Percentiles rank a stretch among this genome's conserved stretches.
These are phyloP conservation scores for Fusarium devonianum DNA, from an alignment of 2,329 filamentous ascomycete genomes.

Conservation along the genomic window DNA sequence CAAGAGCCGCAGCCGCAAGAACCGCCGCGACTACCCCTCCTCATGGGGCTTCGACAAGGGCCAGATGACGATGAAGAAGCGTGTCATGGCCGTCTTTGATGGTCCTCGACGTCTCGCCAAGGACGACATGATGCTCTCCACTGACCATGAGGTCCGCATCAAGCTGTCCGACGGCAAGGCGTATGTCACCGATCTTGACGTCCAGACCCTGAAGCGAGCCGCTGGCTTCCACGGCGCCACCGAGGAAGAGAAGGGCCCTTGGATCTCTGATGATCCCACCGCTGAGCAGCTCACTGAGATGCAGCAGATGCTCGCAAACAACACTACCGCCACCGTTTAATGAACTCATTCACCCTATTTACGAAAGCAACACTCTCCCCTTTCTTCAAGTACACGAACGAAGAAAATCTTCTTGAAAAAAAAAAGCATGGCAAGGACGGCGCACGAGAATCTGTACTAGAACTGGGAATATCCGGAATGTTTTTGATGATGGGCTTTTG, in stretches of 20 bases:
- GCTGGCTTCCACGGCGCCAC: constrained; percentile 82
- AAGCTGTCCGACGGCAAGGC: constrained; percentile 76
- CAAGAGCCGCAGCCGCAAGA: constrained; percentile 78
- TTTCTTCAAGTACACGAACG: constrained; percentile 23
- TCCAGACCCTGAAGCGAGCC: constrained; percentile 88
- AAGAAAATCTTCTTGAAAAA: constrained; percentile 21
- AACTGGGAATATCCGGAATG: constrained; percentile 22
- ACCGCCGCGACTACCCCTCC: constrained; percentile 89
- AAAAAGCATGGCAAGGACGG: constrained; percentile 43
- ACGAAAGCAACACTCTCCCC: constrained; percentile 12
- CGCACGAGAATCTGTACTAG: constrained; percentile 41
- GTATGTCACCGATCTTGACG: constrained; percentile 92
- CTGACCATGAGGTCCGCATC: constrained; percentile 91
- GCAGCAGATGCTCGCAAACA: constrained; percentile 56
- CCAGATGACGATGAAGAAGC: constrained; percentile 99
- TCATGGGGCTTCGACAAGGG: constrained; percentile 92
- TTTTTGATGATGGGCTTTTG: constrained; percentile 21
- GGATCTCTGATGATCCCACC: constrained; percentile 76
- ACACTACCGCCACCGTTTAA: constrained; percentile 32
- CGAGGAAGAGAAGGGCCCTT: constrained; percentile 85
- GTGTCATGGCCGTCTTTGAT: constrained; percentile 91
- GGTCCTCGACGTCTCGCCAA: constrained; percentile 88
- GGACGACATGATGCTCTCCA: constrained; percentile 98
- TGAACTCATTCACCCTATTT: background rate
- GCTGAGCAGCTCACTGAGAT: constrained; percentile 67